Percentiles rank a stretch among this genome's conserved stretches.
Conservation (phyloP, 2,329 filamentous ascomycete species). For the Claviceps africana region DNA sequence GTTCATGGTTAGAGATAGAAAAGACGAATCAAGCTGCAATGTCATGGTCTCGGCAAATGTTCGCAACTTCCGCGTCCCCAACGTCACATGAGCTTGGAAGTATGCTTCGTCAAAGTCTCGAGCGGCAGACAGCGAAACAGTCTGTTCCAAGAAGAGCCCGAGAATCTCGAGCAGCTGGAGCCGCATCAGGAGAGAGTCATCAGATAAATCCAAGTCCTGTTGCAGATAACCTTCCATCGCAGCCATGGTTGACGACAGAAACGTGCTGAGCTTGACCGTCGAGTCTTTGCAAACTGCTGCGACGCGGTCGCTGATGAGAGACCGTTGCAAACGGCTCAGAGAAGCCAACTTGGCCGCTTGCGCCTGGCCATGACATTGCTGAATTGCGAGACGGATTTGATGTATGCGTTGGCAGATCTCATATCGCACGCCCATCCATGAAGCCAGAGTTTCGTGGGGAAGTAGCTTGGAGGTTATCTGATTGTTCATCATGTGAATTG, state of each 20-base stretch:
- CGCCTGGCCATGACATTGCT: constrained; percentile 23
- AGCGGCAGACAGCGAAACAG: constrained; percentile 31
- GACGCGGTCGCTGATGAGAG: constrained; percentile 38
- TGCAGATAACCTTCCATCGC: constrained; percentile 30
- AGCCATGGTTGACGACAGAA: constrained; percentile 31
- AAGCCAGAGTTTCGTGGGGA: constrained; percentile 19
- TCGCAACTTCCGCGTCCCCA: constrained; percentile 32
- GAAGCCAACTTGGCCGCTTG: constrained; percentile 35
- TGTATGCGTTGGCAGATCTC: constrained; percentile 35
- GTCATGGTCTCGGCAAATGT: constrained; percentile 14
- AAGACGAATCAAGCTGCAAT: constrained; percentile 17
- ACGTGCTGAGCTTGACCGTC: constrained; percentile 38
- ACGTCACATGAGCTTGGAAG: constrained; percentile 48
- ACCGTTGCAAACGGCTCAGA: constrained; percentile 47
- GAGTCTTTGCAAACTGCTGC: constrained; percentile 46
- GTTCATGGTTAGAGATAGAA: constrained; percentile 26
- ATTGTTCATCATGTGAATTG: constrained; percentile 47
- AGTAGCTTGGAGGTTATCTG: constrained; percentile 35
- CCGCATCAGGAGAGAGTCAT: not conserved
- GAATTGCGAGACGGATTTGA: constrained; percentile 26
- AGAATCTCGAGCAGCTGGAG: constrained; percentile 22
- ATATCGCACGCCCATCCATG: constrained; percentile 38
- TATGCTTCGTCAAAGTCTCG: constrained; percentile 44
- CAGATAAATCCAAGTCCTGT: constrained; percentile 12
- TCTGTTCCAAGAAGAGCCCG: constrained; percentile 41